Evolutionary conservation across 2,329 filamentous ascomycete genomes (phyloP), one percentile per base, ranked within the genome.

Genomic region (Cryphonectria japonica): DNA sequence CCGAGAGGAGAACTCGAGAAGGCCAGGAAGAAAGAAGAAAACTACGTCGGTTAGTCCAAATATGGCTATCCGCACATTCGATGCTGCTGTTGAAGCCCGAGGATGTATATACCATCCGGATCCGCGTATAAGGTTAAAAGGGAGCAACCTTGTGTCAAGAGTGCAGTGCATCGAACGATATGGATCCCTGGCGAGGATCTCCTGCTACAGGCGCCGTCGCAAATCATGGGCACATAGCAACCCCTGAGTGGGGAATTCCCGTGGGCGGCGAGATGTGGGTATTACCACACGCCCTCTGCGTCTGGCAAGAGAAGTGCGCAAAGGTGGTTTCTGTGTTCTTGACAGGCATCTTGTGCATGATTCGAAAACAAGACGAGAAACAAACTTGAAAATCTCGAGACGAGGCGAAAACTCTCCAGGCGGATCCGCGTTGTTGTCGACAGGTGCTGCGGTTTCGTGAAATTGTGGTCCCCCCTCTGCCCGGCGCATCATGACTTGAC

Each of bases 181-280:
- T 22, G 60, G 59, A 26, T 39, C 54, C 61, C 62, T 65, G 69
- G 46, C 66, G 60, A 60, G 63, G 52, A 63, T 61, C 62, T 41
- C 54, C 69, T 71, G 69, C 69, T 65, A 71, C 69, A 57, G 61
- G 63, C 22, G 69, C 66, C 66, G 69, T 71, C 61, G 66, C 69
- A 71, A 26, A 39, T 71, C 61, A 59, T 61, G 66, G 66, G 69
- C 69, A 71, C 62, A 67, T 71, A 67, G n/a, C 65, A 60, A 50
- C 69, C 69, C 69, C 69, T 71, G 69, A 66, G 69, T 71, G 69
- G 66, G 66, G 46, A 29, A 32, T 32, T 32, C 11, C 32, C 22
- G 52, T 32, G n/a, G 8, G 32, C 50, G 26, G 65, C 59, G 52
- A 59, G 26, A 32, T n/a, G 50, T 43, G 50, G 37, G 37, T 29